phyloP scores from a whole-genome alignment of 1,139 yeast genomes.

The Spathaspora sp. region DNA sequence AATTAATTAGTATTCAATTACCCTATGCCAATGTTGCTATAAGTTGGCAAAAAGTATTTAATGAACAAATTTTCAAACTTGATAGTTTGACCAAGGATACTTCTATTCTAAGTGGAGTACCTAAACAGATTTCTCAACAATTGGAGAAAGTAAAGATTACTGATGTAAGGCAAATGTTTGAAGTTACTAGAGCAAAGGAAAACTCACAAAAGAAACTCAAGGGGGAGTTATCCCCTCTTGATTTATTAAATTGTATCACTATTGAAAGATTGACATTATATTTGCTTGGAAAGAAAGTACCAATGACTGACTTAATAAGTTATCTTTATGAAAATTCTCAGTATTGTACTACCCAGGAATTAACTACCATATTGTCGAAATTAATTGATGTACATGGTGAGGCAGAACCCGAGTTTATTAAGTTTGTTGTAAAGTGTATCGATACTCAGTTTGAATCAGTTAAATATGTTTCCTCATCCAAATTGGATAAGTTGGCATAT shows the following conservation, averaged over 20 bases:
- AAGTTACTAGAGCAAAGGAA: conserved; percentile 19
- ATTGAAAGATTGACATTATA: conserved; percentile 24
- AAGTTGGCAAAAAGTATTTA: conserved; percentile 33
- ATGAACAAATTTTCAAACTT: conserved; percentile 20
- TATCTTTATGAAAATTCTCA: conserved; percentile 19
- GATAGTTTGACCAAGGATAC: conserved; percentile 12
- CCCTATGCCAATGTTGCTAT: conserved; percentile 29
- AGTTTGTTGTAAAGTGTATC: conserved; percentile 3
- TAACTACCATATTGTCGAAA: conserved; percentile 16
- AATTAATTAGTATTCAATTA: conserved; percentile 12
- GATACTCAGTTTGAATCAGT: conserved; percentile 14
- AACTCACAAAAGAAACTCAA: conserved; percentile 17
- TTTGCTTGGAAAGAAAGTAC: conserved; percentile 8
- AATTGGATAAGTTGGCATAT: conserved; percentile 28
- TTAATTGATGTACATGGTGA: background rate
- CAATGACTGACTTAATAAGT: conserved; percentile 15
- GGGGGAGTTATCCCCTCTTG: conserved; percentile 17
- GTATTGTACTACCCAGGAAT: conserved; percentile 20
- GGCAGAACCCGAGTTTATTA: background rate
- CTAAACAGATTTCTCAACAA: background rate
- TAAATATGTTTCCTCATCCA: conserved; percentile 18
- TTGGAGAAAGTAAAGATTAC: conserved; percentile 1
- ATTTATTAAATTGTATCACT: conserved; percentile 15
- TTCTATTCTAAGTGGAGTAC: background rate
- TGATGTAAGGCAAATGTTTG: conserved; percentile 15